These are phyloP conservation scores for Ceratobasidium sp. DNA, from an alignment of 1,284 basidiomycete genomes.

Conservation along the genomic window DNA sequence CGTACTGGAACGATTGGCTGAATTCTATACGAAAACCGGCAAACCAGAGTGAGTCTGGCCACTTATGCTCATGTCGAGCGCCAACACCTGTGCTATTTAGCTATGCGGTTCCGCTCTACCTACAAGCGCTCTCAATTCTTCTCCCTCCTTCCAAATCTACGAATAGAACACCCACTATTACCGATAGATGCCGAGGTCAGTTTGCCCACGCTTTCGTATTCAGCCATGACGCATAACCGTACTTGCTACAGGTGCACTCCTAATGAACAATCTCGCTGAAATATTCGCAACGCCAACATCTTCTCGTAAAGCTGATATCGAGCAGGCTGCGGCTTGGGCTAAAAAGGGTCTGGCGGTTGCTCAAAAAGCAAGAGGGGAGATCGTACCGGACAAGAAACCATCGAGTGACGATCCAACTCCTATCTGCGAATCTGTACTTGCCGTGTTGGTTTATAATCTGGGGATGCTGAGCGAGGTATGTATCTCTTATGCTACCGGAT, in stretches of 20 bases:
- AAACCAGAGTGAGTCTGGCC: constrained; percentile 64
- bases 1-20: constrained; percentile 72
- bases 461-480: constrained; percentile 45
- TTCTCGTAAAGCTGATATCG: constrained; percentile 42
- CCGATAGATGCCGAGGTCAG: constrained; percentile 68
- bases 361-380: constrained; percentile 42
- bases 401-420: constrained; percentile 4
- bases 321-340: constrained; percentile 45
- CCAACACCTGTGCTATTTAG: constrained; percentile 53
- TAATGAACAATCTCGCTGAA: constrained; percentile 72
- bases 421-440: constrained; percentile 39
- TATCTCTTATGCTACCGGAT: no score
- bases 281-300: constrained; percentile 36
- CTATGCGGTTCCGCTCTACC: constrained; percentile 71
- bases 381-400: constrained; percentile 6
- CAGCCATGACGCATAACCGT: background rate
- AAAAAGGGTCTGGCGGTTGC: constrained; percentile 44
- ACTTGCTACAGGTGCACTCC: constrained; percentile 65
- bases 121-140: constrained; percentile 72
- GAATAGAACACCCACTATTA: constrained; percentile 56
- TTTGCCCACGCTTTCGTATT: constrained; percentile 18
- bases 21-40: constrained; percentile 69
- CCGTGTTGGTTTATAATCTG: constrained; percentile 43
- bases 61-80: constrained; percentile 30
- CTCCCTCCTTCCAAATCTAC: constrained; percentile 61